phyloP scores from a whole-genome alignment of 129 eudicot genomes.

The Lonicera japonica region DNA sequence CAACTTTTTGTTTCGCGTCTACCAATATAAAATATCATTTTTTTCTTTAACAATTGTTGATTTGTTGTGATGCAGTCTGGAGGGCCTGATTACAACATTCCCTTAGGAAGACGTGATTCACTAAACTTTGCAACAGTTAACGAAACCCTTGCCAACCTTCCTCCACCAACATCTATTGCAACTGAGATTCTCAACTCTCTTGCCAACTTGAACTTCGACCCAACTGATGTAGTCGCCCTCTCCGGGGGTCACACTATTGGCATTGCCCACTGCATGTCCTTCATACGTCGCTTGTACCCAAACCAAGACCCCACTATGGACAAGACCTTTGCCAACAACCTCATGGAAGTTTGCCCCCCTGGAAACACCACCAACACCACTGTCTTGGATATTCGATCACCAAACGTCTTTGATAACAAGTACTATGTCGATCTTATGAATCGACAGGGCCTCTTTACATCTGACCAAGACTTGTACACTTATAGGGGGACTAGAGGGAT shows the following conservation, averaged over 20 bases:
- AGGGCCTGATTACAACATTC: constrained; percentile 45
- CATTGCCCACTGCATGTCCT: constrained; percentile 41
- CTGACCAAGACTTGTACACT: constrained; percentile 59
- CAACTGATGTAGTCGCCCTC: constrained; percentile 63
- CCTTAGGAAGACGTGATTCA: constrained; percentile 61
- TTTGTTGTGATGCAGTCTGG: constrained; percentile 14
- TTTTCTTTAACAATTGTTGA: not conserved
- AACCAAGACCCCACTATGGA: constrained; percentile 49
- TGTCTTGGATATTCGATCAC: constrained; percentile 44
- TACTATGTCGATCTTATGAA: constrained; percentile 63
- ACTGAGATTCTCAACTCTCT: constrained; percentile 30
- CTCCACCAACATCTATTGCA: constrained; percentile 36
- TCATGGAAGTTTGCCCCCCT: constrained; percentile 33
- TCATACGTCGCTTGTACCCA: constrained; percentile 46
- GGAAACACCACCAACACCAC: constrained; percentile 31
- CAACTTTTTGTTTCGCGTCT: no score
- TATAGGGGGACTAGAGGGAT: constrained; percentile 39
- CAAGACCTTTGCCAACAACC: constrained; percentile 34
- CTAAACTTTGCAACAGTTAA: constrained; percentile 35
- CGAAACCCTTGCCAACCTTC: constrained; percentile 41
- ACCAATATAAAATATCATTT: no score
- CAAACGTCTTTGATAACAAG: constrained; percentile 56
- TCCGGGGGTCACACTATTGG: constrained; percentile 79
- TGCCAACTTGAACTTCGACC: constrained; percentile 27
- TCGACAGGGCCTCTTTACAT: constrained; percentile 55